Evolutionary conservation across 768 basidiomycete species (phyloP), one percentile per base, ranked within the genome.

Genomic region (Gelatoporia subvermispora): DNA sequence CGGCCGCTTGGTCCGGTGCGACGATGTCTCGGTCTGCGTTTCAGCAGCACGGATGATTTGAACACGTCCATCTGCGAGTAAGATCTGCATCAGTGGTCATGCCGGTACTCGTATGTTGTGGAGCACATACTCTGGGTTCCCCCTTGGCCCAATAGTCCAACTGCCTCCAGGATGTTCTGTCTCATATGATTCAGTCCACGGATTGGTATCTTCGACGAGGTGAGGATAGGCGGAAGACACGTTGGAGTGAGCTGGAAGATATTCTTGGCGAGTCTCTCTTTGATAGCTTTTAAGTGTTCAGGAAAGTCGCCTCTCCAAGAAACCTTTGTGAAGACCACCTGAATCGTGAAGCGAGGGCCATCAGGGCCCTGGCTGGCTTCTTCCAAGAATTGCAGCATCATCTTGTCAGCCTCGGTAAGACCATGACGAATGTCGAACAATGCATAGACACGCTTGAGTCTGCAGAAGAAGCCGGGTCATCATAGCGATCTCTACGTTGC

Each of bases 241-340:
- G 81, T 72, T 5, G 86, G 82, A 7, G 73, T 69, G 1, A 61
- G 58, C 23, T 75, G 68, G 58, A 75, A 78, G 54, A 89, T 80
- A 21, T 76, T 71, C 45, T 69, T 63, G 62, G 22, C 66, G 56
- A 24, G 85, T 61, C 1, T 63, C 65, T 60, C 49, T 8, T 64
- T 50, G 2, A 75, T 63, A 21, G 70, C 57, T 17, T 4, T n/a
- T 10, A 8, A 24, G 3, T n/a, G 34, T 40, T 8, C 64, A 57
- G 11, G 53, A 15, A 2, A 71, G 66, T 4, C 85, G 68, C 3
- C 65, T 65, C 62, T 90, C 87, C 28, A 31, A 7, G 28, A 31
- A 1, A 72, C 74, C 64, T 88, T 88, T 37, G 88, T 88, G 55
- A 89, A 76, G 49, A 90, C 68, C 1, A 85, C 73, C 57, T 90